Base-by-base conservation (phyloP, 345 rosid genomes). In the Acer saccharum region DNA sequence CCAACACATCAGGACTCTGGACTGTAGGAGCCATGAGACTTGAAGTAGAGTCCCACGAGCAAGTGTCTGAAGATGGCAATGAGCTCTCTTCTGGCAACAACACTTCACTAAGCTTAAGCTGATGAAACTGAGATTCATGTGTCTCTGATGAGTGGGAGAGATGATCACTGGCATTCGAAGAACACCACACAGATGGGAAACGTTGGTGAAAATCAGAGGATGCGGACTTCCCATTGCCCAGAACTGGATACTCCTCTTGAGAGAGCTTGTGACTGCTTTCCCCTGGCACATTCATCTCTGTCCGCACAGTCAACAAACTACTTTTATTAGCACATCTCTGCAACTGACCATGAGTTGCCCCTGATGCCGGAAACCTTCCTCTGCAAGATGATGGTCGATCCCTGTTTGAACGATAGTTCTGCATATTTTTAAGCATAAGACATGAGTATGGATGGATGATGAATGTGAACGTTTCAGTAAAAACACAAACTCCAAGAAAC, bases 171-270 rank as follows among this genome's bases (percentile, higher is more conserved):
- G 74, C 79, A 65, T 74, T 55, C 9, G 61, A 80, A 68, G 75
- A 55, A 27, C 77, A 71, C 83, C 83, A 80, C 18, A 23, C 63
- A 23, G 76, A 72, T 9, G 62, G 61, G 65, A 77, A 66, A 68
- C 58, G 72, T n/a, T 1, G 41, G 20, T 62, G 77, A 17, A 57
- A 21, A 29, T 61, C 65, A n/a, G 66, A n/a, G 54, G 69, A 60
- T 17, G 20, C 3, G 14, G 75, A 78, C 44, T 80, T 83, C 50
- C 71, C 79, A 32, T 75, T 48, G 17, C 78, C 81, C 23, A 85
- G 66, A 74, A 63, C 74, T 6, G 88, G 82, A 68, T 72, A 83
- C 13, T 85, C 86, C 41, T 73, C 84, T 44, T 64, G 68, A 1
- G 80, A 82, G 68, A 79, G 76, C 48, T 69, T 69, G 14, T 12